Base-by-base conservation (phyloP, 2,329 filamentous ascomycete genomes). In the Colletotrichum neosansevieriae region DNA sequence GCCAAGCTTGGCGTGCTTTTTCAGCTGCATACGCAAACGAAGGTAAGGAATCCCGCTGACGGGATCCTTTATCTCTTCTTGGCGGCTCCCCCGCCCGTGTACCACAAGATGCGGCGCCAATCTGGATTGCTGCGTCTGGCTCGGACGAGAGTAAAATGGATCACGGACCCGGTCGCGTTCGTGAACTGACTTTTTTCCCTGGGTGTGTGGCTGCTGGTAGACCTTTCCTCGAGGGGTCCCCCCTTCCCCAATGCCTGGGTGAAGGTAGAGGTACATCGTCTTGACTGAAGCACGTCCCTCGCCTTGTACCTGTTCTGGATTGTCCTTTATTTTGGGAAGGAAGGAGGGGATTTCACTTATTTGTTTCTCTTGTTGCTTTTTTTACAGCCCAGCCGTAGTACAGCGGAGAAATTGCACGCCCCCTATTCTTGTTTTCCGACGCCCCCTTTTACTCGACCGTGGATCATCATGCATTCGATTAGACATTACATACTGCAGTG, bases 261-360 rank as follows among this genome's bases (percentile, higher is more conserved):
- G n/a, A 10, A 63, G 36, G 64, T 63, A 63, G 59, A 34, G 44
- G 45, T 64, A 58, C 64, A 51, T 47, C 24, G 32, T 58, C 45
- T 44, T 10, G 59, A 32, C 44, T 34, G 45, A n/a, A 29, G 59
- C 64, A 63, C 59, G 64, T 58, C 59, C 64, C 59, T 57, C 34
- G 29, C 34, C 58, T 36, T 63, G 64, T 67, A 63, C 44, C 36
- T 19, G 51, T 67, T 51, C 64, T 15, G 6, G 32, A 51, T 19
- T 9, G n/a, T 53, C 34, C 38, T 3, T 13, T 42, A 24, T 19
- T 58, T 17, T 32, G 58, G 36, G 54, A 40, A 34, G 29, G 29
- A 29, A 29, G 29, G 6, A 29, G 29, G 29, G 29, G 7, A 7
- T 29, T 29, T 34, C 21, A 17, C 29, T 56, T 57, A 13, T 51